A percentile compares a stretch with the other conserved stretches of the same genome.
Evolutionary conservation across 2,329 filamentous ascomycete genomes (phyloP).

Genomic region (Ceratocystis alfenasii): DNA sequence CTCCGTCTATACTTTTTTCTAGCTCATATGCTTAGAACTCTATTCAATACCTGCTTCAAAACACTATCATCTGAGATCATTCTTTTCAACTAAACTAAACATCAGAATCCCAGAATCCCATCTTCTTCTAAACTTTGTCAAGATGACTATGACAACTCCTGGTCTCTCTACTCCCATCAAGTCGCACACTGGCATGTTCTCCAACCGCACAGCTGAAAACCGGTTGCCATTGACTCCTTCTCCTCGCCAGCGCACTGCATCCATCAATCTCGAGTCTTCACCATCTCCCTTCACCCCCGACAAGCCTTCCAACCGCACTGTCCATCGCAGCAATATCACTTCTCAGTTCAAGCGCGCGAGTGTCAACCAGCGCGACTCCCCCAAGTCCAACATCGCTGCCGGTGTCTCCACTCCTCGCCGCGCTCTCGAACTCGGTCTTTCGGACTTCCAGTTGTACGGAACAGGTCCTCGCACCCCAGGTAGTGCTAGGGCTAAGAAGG

Average conservation of each 20-base stretch:
- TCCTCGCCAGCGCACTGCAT: slow-evolving; percentile 50
- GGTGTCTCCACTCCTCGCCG: slow-evolving; percentile 64
- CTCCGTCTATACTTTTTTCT: slow-evolving; percentile 24
- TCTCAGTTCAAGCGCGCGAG: slow-evolving; percentile 62
- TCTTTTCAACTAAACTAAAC: background rate
- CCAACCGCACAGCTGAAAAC: slow-evolving; percentile 81
- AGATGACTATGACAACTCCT: slow-evolving; percentile 59
- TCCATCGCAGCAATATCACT: slow-evolving; percentile 68
- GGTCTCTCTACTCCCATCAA: slow-evolving; percentile 83
- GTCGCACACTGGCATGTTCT: slow-evolving; percentile 88
- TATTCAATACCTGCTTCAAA: slow-evolving; percentile 14
- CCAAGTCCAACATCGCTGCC: slow-evolving; percentile 90
- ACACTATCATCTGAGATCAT: slow-evolving; percentile 8
- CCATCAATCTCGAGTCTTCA: slow-evolving; percentile 50
- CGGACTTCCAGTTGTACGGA: slow-evolving; percentile 81
- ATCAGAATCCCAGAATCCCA: background rate
- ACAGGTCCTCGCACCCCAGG: slow-evolving; percentile 57
- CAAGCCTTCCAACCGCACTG: slow-evolving; percentile 52
- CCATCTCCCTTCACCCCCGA: slow-evolving; percentile 74
- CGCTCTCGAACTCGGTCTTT: slow-evolving; percentile 75
- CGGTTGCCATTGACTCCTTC: slow-evolving; percentile 92
- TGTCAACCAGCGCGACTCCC: slow-evolving; percentile 66
- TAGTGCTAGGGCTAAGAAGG: slow-evolving; percentile 46
- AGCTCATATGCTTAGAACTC: slow-evolving; percentile 24
- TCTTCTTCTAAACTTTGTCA: background rate